A percentile compares a stretch with the other conserved stretches of the same genome.
Conservation (phyloP, 75 land plant species). For the Cunninghamia lanceolata region DNA sequence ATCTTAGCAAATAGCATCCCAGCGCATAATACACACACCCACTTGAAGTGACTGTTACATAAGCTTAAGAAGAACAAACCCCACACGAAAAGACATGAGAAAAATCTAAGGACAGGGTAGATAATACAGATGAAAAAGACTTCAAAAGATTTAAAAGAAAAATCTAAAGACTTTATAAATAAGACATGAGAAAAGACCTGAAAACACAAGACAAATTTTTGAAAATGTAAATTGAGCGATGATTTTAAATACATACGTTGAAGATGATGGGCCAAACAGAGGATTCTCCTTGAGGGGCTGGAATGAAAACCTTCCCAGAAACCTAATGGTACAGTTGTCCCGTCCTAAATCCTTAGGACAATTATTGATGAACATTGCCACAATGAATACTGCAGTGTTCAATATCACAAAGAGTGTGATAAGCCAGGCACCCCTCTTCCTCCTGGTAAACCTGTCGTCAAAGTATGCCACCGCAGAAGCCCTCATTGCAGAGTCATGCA, state of each 20-base stretch:
- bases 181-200: background rate
- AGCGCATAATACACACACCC: background rate
- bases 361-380: conserved; percentile 86
- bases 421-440: conserved; percentile 54
- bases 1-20: background rate
- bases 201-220: background rate
- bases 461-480: background rate
- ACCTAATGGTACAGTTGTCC: conserved; percentile 37
- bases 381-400: conserved; percentile 53
- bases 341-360: conserved; percentile 61
- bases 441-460: background rate
- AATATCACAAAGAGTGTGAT: conserved; percentile 62
- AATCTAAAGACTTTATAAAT: background rate
- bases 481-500: background rate
- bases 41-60: background rate
- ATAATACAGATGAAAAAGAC: background rate
- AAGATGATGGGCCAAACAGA: conserved; percentile 84
- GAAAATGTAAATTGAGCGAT: background rate
- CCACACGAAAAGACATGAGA: background rate
- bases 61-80: background rate
- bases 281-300: conserved; percentile 97
- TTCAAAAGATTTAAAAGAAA: background rate
- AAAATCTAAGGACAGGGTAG: background rate
- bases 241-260: conserved; percentile 40
- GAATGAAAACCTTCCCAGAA: conserved; percentile 78